phyloP scores from a whole-genome alignment of 495 filamentous ascomycete species.

The Penicillium canescens region DNA sequence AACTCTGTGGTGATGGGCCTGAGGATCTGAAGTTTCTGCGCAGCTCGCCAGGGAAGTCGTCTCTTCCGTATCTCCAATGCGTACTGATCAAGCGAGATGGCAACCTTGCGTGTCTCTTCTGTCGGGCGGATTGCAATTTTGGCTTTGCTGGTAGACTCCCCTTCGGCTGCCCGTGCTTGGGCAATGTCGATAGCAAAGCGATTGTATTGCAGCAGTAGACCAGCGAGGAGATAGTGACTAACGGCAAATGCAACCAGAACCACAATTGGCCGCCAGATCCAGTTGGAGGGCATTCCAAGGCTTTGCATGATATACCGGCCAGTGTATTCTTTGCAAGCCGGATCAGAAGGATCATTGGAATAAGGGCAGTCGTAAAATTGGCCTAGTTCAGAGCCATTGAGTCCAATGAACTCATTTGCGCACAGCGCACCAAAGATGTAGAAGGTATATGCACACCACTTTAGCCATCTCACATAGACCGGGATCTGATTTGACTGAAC shows the following conservation, averaged over 20 bases:
- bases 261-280: conserved; percentile 64
- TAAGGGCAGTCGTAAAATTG: conserved; percentile 69
- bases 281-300: conserved; percentile 61
- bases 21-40: conserved; percentile 58
- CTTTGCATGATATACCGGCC: conserved; percentile 66
- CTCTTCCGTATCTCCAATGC: conserved; percentile 63
- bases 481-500: conserved; percentile 70
- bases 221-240: conserved; percentile 57
- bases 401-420: conserved; percentile 67
- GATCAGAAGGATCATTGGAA: conserved; percentile 54
- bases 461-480: conserved; percentile 71
- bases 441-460: conserved; percentile 57
- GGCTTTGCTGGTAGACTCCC: conserved; percentile 61
- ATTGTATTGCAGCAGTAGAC: conserved; percentile 56
- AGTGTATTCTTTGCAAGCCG: conserved; percentile 64
- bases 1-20: conserved; percentile 63
- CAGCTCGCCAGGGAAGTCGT: conserved; percentile 37
- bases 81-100: conserved; percentile 61
- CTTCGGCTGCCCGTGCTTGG: conserved; percentile 52
- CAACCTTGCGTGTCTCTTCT: conserved; percentile 55
- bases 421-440: conserved; percentile 67
- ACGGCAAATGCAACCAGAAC: conserved; percentile 57
- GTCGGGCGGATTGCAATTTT: conserved; percentile 51
- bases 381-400: conserved; percentile 32
- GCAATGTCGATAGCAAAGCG: conserved; percentile 62